Evolutionary conservation across 2,329 filamentous ascomycete genomes (phyloP).

Genomic region (Clarireedia monteithiana): DNA sequence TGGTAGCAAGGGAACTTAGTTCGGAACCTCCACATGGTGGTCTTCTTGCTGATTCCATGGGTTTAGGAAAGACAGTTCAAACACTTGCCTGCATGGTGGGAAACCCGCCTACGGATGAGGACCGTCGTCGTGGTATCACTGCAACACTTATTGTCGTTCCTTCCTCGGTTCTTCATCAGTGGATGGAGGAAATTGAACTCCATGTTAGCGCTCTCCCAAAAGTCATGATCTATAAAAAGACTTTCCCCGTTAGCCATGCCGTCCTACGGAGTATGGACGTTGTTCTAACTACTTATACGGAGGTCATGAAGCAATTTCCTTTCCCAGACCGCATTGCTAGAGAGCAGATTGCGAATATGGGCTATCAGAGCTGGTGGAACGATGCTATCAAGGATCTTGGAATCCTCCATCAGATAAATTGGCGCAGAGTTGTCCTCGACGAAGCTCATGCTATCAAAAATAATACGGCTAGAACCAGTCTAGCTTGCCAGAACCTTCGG

Average conservation of each 20-base stretch:
- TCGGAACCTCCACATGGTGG: slow-evolving; percentile 39
- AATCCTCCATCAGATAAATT: slow-evolving; percentile 33
- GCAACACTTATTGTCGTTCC: slow-evolving; percentile 27
- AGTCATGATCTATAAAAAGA: slow-evolving; percentile 20
- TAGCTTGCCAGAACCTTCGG: slow-evolving; percentile 35
- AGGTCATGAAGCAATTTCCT: slow-evolving; percentile 57
- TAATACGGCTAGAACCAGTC: slow-evolving; percentile 31
- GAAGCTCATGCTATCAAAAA: slow-evolving; percentile 52
- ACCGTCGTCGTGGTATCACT: slow-evolving; percentile 19
- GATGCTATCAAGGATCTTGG: slow-evolving; percentile 30
- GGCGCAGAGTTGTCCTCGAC: slow-evolving; percentile 47
- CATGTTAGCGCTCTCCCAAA: slow-evolving; percentile 20
- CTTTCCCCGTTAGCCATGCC: neutral
- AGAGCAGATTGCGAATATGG: slow-evolving; percentile 57
- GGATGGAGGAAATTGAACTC: slow-evolving; percentile 23
- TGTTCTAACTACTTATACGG: slow-evolving; percentile 23
- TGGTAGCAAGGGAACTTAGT: slow-evolving; percentile 42
- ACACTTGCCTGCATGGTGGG: slow-evolving; percentile 30
- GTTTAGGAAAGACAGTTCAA: slow-evolving; percentile 57
- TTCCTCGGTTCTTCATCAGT: slow-evolving; percentile 23
- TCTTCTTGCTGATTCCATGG: slow-evolving; percentile 55
- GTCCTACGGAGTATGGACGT: slow-evolving; percentile 22
- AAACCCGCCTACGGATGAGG: slow-evolving; percentile 34
- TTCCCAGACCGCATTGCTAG: slow-evolving; percentile 89
- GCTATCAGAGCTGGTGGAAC: slow-evolving; percentile 29